A percentile compares a stretch with the other conserved stretches of the same genome.
These are phyloP conservation scores for Adiantum capillusveneris DNA, from an alignment of 75 land plant genomes.

Conservation along the genomic window DNA sequence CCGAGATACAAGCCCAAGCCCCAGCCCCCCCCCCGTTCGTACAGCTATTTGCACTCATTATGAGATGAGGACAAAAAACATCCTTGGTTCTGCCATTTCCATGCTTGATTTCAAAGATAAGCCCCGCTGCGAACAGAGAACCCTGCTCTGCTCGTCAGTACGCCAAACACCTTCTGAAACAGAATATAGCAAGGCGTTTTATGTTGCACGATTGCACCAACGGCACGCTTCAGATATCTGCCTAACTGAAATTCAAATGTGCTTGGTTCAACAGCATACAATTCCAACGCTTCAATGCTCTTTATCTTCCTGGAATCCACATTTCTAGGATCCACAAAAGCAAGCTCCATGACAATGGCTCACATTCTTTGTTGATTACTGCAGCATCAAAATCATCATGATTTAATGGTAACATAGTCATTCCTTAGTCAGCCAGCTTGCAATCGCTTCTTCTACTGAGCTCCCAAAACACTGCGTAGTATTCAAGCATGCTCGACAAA, in stretches of 20 bases:
- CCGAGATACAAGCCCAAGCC: no score
- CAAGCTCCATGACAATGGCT: constrained; percentile 45
- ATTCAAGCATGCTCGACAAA: constrained; percentile 39
- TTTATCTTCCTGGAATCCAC: constrained; percentile 36
- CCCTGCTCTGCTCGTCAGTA: constrained; percentile 30
- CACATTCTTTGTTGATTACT: no score
- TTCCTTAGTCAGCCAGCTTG: neutral
- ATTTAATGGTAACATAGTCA: neutral
- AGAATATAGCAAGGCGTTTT: constrained; percentile 53
- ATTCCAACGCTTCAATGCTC: constrained; percentile 16
- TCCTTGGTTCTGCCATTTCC: no score
- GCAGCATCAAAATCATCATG: neutral
- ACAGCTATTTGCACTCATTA: no score
- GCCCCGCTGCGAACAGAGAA: constrained; percentile 43
- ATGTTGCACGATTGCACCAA: constrained; percentile 44
- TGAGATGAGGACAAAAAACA: no score
- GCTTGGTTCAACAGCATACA: constrained; percentile 37
- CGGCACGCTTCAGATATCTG: constrained; percentile 36
- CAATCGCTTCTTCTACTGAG: constrained; percentile 24
- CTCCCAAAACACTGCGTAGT: constrained; percentile 79
- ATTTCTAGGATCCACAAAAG: constrained; percentile 65
- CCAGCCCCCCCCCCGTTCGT: no score
- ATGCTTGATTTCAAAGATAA: no score
- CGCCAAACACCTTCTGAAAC: constrained; percentile 22
- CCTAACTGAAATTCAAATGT: constrained; percentile 58